Conservation (phyloP, 1,284 basidiomycete genomes). For the Heterobasidion irregulare region DNA sequence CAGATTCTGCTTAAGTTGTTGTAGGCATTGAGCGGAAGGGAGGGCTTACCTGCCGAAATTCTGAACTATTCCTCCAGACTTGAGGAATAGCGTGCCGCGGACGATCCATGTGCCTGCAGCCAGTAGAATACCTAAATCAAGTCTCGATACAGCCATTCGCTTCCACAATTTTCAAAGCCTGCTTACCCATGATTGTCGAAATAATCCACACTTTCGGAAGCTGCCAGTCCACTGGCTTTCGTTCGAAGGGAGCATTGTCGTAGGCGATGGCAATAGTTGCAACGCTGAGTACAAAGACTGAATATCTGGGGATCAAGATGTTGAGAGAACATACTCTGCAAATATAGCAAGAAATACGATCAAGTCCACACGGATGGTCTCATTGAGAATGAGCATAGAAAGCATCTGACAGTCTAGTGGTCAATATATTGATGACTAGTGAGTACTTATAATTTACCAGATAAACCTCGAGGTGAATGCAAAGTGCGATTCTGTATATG, state of each 20-base stretch:
- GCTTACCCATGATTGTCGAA: slow-evolving; percentile 29
- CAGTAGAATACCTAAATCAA: slow-evolving; percentile 13
- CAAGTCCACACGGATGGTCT: slow-evolving; percentile 44
- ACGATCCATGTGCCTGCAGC: slow-evolving; percentile 40
- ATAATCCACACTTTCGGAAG: slow-evolving; percentile 49
- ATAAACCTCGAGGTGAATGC: slow-evolving; percentile 49
- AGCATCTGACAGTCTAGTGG: slow-evolving; percentile 17
- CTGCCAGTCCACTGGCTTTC: slow-evolving; percentile 47
- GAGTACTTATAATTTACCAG: slow-evolving; percentile 14
- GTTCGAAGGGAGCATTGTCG: slow-evolving; percentile 38
- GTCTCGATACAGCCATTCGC: slow-evolving; percentile 16
- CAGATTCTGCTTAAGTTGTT: background rate
- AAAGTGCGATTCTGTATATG: slow-evolving; percentile 35
- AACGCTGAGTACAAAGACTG: background rate
- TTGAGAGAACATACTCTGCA: slow-evolving; percentile 28
- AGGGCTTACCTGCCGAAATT: slow-evolving; percentile 29
- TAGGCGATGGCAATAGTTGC: slow-evolving; percentile 43
- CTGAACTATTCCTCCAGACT: slow-evolving; percentile 38
- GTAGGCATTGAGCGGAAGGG: background rate
- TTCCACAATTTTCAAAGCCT: background rate
- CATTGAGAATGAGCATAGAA: slow-evolving; percentile 41
- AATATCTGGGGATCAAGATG: background rate
- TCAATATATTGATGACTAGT: background rate
- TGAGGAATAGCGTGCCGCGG: slow-evolving; percentile 39
- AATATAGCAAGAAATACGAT: slow-evolving; percentile 51